A percentile compares a stretch with the other conserved stretches of the same genome.
These are phyloP conservation scores for Trichosporon asahii DNA, from an alignment of 1,284 basidiomycete genomes.

Conservation along the genomic window DNA sequence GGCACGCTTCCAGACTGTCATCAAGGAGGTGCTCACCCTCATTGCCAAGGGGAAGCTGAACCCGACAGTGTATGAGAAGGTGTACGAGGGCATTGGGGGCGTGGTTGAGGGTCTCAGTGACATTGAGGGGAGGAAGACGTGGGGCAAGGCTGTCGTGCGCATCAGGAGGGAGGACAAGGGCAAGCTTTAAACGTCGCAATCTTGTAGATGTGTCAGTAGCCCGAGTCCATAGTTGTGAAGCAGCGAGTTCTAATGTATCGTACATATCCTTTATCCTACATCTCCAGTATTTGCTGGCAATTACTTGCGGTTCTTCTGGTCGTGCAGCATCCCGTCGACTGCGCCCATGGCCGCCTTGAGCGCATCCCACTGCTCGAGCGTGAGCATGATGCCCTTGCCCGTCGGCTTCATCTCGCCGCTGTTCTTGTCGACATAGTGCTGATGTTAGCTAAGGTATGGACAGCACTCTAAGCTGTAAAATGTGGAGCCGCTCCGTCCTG, in stretches of 20 bases:
- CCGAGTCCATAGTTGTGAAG: background rate
- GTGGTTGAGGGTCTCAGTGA: slow-evolving; percentile 58
- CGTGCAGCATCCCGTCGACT: slow-evolving; percentile 25
- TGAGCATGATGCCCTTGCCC: slow-evolving; percentile 74
- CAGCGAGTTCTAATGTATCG: too few relatives aligned
- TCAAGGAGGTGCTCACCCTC: slow-evolving; percentile 70
- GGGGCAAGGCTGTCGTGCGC: slow-evolving; percentile 81
- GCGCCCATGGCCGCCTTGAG: slow-evolving; percentile 23
- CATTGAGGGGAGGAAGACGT: slow-evolving; percentile 72
- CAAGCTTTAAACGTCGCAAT: slow-evolving; percentile 21
- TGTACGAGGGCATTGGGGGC: slow-evolving; percentile 69
- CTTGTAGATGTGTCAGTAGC: too few relatives aligned
- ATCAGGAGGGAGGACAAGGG: slow-evolving; percentile 56
- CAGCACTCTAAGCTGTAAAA: too few relatives aligned
- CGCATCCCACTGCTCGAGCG: slow-evolving; percentile 57
- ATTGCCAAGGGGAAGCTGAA: slow-evolving; percentile 64
- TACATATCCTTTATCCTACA: too few relatives aligned
- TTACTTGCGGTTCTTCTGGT: background rate
- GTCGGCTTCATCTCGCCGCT: slow-evolving; percentile 67
- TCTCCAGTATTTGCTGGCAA: background rate
- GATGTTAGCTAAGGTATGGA: slow-evolving; percentile 3
- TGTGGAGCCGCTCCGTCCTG: too few relatives aligned
- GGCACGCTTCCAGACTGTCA: slow-evolving; percentile 63
- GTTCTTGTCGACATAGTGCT: slow-evolving; percentile 60
- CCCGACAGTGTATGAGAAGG: slow-evolving; percentile 69